A percentile compares a stretch with the other conserved stretches of the same genome.
Evolutionary conservation across 108 stramenopile species (phyloP).

Genomic region (Seminavis robusta): DNA sequence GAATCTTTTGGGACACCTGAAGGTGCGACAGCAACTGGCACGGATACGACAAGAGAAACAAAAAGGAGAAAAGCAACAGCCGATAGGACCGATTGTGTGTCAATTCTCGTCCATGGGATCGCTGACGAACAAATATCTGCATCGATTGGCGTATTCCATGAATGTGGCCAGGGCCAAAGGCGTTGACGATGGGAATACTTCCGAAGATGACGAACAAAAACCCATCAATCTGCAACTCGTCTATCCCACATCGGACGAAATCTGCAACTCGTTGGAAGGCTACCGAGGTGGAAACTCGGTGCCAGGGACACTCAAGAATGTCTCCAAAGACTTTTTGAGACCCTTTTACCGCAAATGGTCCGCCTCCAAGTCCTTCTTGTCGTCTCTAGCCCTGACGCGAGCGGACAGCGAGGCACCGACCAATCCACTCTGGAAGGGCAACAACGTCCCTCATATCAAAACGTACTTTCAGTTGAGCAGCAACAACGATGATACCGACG

Average conservation of each 20-base stretch:
- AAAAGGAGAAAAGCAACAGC: not conserved
- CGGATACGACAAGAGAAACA: not conserved
- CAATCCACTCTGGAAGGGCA: conserved; percentile 37
- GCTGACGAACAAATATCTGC: conserved; percentile 40
- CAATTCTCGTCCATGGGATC: conserved; percentile 78
- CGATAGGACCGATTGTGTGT: conserved; percentile 44
- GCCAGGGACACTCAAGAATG: conserved; percentile 50
- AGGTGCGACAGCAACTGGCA: conserved; percentile 2
- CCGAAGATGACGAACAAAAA: not conserved
- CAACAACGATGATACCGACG: not conserved
- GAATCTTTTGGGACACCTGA: conserved; percentile 1
- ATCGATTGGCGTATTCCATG: conserved; percentile 4
- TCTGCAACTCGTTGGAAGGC: conserved; percentile 55
- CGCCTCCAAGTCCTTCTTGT: not conserved
- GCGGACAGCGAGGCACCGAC: not conserved
- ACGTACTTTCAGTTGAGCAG: conserved; percentile 47
- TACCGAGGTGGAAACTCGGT: conserved; percentile 58
- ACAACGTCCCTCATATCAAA: conserved; percentile 72
- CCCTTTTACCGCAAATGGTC: conserved; percentile 54
- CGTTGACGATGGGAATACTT: not conserved
- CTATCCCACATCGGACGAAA: conserved; percentile 70
- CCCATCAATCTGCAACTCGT: conserved; percentile 52
- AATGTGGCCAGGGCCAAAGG: no score
- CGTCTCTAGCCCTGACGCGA: no score
- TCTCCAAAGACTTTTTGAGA: conserved; percentile 51